Conservation (phyloP, 192 early-diverging fungal species). For the Diversispora eburnea region DNA sequence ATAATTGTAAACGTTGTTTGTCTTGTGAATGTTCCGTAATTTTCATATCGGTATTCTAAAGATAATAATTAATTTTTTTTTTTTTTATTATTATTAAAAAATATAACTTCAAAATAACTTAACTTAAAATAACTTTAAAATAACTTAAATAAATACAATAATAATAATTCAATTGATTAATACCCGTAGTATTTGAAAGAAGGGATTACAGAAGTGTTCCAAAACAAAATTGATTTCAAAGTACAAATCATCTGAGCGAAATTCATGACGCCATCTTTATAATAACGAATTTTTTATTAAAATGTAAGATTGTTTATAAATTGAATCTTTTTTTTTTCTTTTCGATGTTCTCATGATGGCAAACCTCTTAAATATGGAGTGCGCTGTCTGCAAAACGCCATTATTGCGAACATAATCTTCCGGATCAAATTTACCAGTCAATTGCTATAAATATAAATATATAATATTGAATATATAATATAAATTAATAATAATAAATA, state of each 20-base stretch:
- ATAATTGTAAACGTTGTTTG: constrained; percentile 56
- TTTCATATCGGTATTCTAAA: constrained; percentile 70
- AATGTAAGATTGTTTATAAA: background rate
- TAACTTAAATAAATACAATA: background rate
- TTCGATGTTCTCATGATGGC: background rate
- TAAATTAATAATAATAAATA: background rate
- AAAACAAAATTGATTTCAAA: constrained; percentile 90
- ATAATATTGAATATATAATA: background rate
- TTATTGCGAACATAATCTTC: constrained; percentile 83
- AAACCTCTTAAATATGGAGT: constrained; percentile 89
- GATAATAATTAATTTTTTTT: background rate
- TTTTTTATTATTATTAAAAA: background rate
- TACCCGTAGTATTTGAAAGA: constrained; percentile 80
- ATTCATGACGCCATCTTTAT: constrained; percentile 78
- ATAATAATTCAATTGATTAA: background rate
- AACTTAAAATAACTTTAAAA: background rate
- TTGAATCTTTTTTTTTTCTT: background rate
- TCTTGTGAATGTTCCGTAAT: constrained; percentile 69
- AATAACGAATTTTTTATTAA: constrained; percentile 3
- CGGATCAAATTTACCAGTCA: constrained; percentile 72
- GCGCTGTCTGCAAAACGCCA: constrained; percentile 89
- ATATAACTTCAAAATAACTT: background rate
- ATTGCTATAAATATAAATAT: constrained; percentile 42
- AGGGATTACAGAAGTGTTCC: constrained; percentile 77
- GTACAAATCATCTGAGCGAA: constrained; percentile 77